A percentile compares a stretch with the other conserved stretches of the same genome.
These are phyloP conservation scores for Multifurca ochricompacta DNA, from an alignment of 768 basidiomycete genomes.

Conservation along the genomic window DNA sequence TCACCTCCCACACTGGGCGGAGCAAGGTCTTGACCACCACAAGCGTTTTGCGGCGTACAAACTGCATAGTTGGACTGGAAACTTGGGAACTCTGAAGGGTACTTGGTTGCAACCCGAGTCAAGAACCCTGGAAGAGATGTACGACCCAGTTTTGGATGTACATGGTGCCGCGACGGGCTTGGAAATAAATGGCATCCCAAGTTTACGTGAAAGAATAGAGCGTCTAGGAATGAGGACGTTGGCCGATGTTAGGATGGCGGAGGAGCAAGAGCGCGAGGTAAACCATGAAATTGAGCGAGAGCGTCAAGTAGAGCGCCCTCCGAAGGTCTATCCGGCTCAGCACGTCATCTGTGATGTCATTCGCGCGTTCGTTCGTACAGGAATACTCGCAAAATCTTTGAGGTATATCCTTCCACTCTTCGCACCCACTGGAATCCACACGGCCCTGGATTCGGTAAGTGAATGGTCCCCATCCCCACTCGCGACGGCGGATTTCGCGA, in stretches of 20 bases:
- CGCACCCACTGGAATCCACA: background rate
- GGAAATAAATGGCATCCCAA: background rate
- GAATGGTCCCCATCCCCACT: conserved; percentile 11
- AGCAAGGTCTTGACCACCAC: conserved; percentile 10
- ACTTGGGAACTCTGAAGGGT: background rate
- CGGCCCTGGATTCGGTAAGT: background rate
- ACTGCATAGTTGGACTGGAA: background rate
- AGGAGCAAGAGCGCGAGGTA: conserved; percentile 19
- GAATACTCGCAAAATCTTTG: background rate
- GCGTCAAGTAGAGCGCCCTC: conserved; percentile 5
- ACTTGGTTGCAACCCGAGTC: conserved; percentile 13
- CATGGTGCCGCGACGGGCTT: background rate
- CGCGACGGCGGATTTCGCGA: conserved; percentile 8
- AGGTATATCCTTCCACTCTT: background rate
- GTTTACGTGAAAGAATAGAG: background rate
- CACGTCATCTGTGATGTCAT: background rate
- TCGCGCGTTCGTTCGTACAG: conserved; percentile 2
- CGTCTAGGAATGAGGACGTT: background rate
- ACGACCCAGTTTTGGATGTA: background rate
- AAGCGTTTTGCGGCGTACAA: background rate
- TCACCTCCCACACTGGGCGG: conserved; percentile 14
- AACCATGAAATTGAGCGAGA: conserved; percentile 16
- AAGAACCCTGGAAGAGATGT: conserved; percentile 13
- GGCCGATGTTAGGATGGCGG: conserved; percentile 3
- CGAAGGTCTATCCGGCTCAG: background rate